Evolutionary conservation across 2,329 filamentous ascomycete genomes (phyloP).

Genomic region (Orbilia javanica): DNA sequence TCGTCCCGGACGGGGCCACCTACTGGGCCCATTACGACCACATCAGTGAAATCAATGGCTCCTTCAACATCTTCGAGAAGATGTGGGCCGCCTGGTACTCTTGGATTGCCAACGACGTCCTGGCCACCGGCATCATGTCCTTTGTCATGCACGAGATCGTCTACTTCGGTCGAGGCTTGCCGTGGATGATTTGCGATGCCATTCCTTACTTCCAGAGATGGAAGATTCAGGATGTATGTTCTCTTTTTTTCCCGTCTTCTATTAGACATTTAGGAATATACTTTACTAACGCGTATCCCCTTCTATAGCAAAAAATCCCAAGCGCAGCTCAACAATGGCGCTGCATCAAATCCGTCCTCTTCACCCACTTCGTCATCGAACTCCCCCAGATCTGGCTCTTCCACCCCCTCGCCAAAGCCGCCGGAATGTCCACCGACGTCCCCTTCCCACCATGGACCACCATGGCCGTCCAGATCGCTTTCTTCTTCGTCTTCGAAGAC

Average conservation of each 20-base stretch:
- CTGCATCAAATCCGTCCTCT: constrained; percentile 90
- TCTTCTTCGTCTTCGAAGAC: constrained; percentile 97
- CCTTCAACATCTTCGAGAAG: constrained; percentile 86
- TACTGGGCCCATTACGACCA: constrained; percentile 77
- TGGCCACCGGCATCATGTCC: constrained; percentile 95
- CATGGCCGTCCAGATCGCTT: constrained; percentile 88
- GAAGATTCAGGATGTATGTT: constrained; percentile 87
- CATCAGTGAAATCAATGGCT: constrained; percentile 79
- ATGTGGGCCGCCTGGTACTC: constrained; percentile 93
- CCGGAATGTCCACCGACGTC: constrained; percentile 86
- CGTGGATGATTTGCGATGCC: constrained; percentile 91
- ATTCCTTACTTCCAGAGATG: constrained; percentile 90
- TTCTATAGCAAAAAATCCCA: constrained; percentile 76
- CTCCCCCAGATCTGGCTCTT: constrained; percentile 99
- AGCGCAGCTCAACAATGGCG: constrained; percentile 94
- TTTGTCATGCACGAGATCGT: constrained; percentile 94
- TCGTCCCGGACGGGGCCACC: constrained; percentile 67
- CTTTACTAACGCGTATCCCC: background rate
- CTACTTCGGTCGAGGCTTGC: constrained; percentile 91
- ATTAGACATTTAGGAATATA: background rate
- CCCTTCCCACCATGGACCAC: constrained; percentile 88
- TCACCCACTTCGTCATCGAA: constrained; percentile 97
- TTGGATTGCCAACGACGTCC: constrained; percentile 96
- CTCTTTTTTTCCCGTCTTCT: background rate
- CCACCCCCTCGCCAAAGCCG: constrained; percentile 94